Evolutionary conservation across 106 monocot species (phyloP), one percentile per base, ranked within the genome.

Genomic region (Dioscorea alata): DNA sequence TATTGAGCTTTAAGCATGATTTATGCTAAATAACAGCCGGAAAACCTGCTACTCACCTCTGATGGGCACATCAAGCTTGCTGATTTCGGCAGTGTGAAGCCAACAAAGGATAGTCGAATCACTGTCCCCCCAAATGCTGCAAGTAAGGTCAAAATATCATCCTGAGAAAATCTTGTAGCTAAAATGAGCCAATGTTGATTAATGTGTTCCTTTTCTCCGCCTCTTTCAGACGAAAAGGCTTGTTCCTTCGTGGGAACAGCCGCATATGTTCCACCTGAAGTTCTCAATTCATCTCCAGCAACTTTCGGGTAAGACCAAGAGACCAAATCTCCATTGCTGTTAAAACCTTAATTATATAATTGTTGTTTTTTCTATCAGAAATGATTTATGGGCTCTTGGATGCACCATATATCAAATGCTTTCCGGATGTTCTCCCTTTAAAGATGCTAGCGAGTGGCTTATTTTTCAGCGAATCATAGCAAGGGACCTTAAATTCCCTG

Each of bases 211-310:
- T 2, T 42, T 74, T 57, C 62, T 57, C 9, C 57, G 20, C 8
- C 9, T 57, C 33, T 21, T 73, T 48, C 82, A 99, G 97, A 78
- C 73, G 99, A 99, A 71, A 93, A 82, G 67, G 87, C 99, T 68
- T 99, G 99, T 71, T 93, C 93, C n/a, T 99, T 99, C 82, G 99
- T 99, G 59, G 99, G 99, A 70, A 99, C 99, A 59, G 99, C 99
- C 62, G 99, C 99, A 64, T 99, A 99, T 74, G 72, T 99, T 25
- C 99, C 99, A 66, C 99, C 99, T 12, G 99, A 99, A 82, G 99
- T 99, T 82, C 87, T 99, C 21, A 90, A 99, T 69, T 99, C 99
- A 83, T 78, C 64, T 68, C 99, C 93, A 48, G 84, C 99, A 68
- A 99, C 90, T 35, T 88, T 81, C 77, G 89, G 90, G 99, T 99